Evolutionary conservation across 441 rosid species (phyloP), one percentile per base, ranked within the genome.

Genomic region (Jatropha podagrica): DNA sequence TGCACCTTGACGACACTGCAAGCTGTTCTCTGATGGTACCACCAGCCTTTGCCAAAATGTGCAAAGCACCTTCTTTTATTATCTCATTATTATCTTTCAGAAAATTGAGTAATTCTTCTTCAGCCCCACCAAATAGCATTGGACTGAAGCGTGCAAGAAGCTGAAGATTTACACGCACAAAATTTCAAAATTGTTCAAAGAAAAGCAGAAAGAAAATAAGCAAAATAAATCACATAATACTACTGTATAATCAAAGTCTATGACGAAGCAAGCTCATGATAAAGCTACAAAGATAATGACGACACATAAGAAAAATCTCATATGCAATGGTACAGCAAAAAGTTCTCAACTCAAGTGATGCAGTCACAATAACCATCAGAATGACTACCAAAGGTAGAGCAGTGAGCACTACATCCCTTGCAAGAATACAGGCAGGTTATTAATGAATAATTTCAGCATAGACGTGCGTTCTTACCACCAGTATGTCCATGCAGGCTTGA

Each of bases 31-130:
- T 89, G 68, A 97, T 88, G 44, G 94, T 92, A 74, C 97, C 98
- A 77, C 99, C 99, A 78, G 98, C 98, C 85, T 88, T 97, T 5
- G 99, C 98, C 85, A 97, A 88, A 81, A 93, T 83, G 83, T 95
- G 92, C 83, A 97, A 87, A 73, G 89, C 87, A 77, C 99, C 98
- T 87, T 92, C 98, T 81, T 89, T 97, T 70, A 93, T 83, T 71
- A 87, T 85, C 83, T 92, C 99, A 83, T 86, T 89, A 55, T 95
- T 97, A 84, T 93, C 96, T 86, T 93, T 93, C 70, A 97, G 91
- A 83, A 90, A 87, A 81, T 79, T 83, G 48, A 95, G 82, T 80
- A 97, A 80, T 76, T 95, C 92, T 86, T 90, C 98, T 85, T 91
- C 99, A 69, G 86, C 76, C 76, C 98, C 99, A 77, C 86, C 83